These are phyloP conservation scores for Yamadazyma scolyti DNA, from an alignment of 805 yeast species.

Conservation along the genomic window DNA sequence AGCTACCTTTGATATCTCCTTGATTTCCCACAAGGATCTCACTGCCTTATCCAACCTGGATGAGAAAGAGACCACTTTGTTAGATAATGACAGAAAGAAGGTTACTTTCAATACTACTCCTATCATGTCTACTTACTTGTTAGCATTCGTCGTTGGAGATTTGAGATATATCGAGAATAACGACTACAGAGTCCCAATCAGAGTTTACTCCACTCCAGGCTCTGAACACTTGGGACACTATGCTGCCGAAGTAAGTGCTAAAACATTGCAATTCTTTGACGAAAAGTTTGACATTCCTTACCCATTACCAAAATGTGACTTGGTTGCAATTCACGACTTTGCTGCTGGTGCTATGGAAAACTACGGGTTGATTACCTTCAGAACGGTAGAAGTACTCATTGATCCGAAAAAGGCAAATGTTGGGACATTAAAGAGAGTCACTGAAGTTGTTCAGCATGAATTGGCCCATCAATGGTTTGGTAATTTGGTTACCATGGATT, in stretches of 20 bases:
- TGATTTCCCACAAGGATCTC: conserved; percentile 52
- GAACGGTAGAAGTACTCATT: conserved; percentile 69
- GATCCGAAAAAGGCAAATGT: conserved; percentile 69
- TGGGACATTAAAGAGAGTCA: conserved; percentile 66
- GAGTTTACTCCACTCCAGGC: conserved; percentile 80
- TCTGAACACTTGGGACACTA: conserved; percentile 66
- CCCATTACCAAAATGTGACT: conserved; percentile 77
- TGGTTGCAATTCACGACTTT: conserved; percentile 80
- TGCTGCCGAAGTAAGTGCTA: conserved; percentile 72
- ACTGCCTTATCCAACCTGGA: conserved; percentile 72
- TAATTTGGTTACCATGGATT: conserved; percentile 84
- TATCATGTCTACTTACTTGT: conserved; percentile 78
- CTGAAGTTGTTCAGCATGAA: conserved; percentile 85
- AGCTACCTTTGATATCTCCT: conserved; percentile 64
- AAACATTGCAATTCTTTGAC: conserved; percentile 71
- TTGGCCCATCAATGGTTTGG: conserved; percentile 94
- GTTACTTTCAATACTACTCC: conserved; percentile 74
- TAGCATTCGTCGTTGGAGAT: conserved; percentile 81
- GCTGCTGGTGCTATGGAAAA: conserved; percentile 91
- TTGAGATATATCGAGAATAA: conserved; percentile 66
- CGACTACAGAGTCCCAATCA: conserved; percentile 68
- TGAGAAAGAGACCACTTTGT: conserved; percentile 43
- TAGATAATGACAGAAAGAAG: conserved; percentile 46
- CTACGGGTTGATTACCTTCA: conserved; percentile 75
- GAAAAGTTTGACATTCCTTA: conserved; percentile 70